Percentiles rank a stretch among this genome's conserved stretches.
Evolutionary conservation across 2,329 filamentous ascomycete species (phyloP).

Genomic region (Fusarium palustre): DNA sequence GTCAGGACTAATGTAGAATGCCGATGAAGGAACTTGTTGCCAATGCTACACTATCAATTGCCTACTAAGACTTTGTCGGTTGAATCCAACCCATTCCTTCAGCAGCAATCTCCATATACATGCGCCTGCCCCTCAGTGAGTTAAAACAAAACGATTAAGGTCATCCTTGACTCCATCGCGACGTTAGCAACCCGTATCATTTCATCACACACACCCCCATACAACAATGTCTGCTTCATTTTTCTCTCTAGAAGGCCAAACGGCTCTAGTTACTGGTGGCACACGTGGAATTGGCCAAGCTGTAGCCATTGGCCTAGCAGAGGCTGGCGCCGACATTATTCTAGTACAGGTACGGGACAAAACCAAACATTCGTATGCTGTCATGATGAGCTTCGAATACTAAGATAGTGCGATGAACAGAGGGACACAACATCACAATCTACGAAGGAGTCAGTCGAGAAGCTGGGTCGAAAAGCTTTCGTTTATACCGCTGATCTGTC

Average conservation of each 20-base stretch:
- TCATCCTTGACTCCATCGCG: neutral
- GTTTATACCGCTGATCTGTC: conserved; percentile 79
- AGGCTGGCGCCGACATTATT: conserved; percentile 68
- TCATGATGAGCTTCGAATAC: conserved; percentile 6
- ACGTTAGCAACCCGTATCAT: neutral
- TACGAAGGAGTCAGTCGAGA: conserved; percentile 72
- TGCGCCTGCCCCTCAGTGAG: conserved; percentile 22
- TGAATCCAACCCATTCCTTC: neutral
- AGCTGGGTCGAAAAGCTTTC: conserved; percentile 72
- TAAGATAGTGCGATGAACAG: conserved; percentile 45
- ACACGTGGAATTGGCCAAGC: conserved; percentile 69
- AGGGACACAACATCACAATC: conserved; percentile 56
- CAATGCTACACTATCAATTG: conserved; percentile 6
- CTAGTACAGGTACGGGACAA: conserved; percentile 60
- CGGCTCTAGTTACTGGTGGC: conserved; percentile 67
- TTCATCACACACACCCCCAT: neutral
- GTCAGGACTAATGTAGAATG: neutral
- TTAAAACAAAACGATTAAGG: conserved; percentile 8
- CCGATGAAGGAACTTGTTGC: conserved; percentile 2
- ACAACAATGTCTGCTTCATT: conserved; percentile 53
- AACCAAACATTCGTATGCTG: neutral
- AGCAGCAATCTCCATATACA: conserved; percentile 12
- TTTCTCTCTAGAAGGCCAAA: conserved; percentile 68
- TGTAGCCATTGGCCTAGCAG: conserved; percentile 67
- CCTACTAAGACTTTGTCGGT: neutral